These are phyloP conservation scores for Dioszegia crocea DNA, from an alignment of 768 basidiomycete species.

Conservation along the genomic window DNA sequence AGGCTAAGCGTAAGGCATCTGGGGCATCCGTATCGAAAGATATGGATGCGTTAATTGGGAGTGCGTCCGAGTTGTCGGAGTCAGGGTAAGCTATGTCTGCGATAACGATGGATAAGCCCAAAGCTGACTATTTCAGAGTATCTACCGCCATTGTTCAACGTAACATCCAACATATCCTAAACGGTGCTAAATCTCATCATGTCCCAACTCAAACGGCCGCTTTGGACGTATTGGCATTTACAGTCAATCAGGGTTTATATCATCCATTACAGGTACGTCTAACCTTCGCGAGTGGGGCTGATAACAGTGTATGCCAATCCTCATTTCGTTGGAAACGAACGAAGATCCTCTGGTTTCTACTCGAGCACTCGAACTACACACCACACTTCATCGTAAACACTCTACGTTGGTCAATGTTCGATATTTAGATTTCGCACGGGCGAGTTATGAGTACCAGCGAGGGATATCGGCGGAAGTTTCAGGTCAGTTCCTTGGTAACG, in stretches of 20 bases:
- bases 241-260: conserved; percentile 88
- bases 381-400: conserved; percentile 80
- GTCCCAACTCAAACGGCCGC: conserved; percentile 72
- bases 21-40: conserved; percentile 52
- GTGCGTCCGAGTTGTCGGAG: conserved; percentile 91
- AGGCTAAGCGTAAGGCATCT: conserved; percentile 62
- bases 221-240: conserved; percentile 85
- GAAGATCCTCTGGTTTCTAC: conserved; percentile 59
- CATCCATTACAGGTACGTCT: conserved; percentile 80
- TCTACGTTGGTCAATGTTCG: conserved; percentile 81
- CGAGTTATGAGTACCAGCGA: conserved; percentile 79
- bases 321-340: conserved; percentile 90
- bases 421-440: conserved; percentile 71
- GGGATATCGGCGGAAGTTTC: conserved; percentile 40
- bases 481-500: conserved; percentile 8
- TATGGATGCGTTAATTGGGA: conserved; percentile 91
- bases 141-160: conserved; percentile 92
- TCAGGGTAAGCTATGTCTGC: conserved; percentile 66
- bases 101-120: neutral
- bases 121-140: conserved; percentile 58
- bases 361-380: conserved; percentile 74
- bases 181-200: conserved; percentile 70
- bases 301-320: conserved; percentile 78
- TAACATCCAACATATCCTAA: conserved; percentile 74
- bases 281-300: neutral